phyloP scores from a whole-genome alignment of 2,329 filamentous ascomycete species.

The Trichothecium roseum region DNA sequence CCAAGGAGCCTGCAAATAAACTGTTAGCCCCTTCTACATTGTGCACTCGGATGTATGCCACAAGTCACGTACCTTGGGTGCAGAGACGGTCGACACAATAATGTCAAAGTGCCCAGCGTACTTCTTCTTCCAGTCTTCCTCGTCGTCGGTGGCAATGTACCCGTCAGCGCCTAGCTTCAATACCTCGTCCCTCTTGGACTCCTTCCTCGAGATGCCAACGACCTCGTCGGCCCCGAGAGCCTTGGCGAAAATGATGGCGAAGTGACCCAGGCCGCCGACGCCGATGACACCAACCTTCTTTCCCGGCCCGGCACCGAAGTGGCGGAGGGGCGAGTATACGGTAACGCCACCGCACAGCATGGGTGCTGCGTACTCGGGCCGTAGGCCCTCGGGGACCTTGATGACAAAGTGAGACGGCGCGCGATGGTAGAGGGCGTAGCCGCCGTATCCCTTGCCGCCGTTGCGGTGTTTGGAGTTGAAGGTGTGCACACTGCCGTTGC shows the following conservation, averaged over 20 bases:
- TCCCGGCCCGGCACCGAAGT: constrained; percentile 61
- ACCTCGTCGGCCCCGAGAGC: constrained; percentile 47
- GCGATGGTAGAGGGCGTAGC: constrained; percentile 30
- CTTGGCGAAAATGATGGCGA: constrained; percentile 55
- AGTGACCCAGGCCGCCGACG: constrained; percentile 60
- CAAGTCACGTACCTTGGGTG: constrained; percentile 17
- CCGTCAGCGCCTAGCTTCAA: constrained; percentile 43
- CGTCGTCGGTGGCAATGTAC: constrained; percentile 44
- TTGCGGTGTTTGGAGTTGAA: constrained; percentile 30
- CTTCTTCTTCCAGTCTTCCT: constrained; percentile 37
- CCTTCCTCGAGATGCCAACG: constrained; percentile 45
- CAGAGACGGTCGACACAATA: constrained; percentile 60
- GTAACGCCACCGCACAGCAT: constrained; percentile 80
- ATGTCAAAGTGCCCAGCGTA: constrained; percentile 55
- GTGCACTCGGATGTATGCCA: constrained; percentile 1
- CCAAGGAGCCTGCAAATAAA: constrained; percentile 1
- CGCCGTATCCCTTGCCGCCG: constrained; percentile 22
- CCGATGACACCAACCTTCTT: constrained; percentile 66
- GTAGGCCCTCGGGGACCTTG: constrained; percentile 63
- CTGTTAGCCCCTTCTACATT: no score
- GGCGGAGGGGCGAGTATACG: constrained; percentile 63
- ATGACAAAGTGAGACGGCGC: constrained; percentile 29
- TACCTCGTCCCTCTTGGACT: constrained; percentile 45
- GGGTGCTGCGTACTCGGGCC: constrained; percentile 52
- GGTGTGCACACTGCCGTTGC: constrained; percentile 31